These are phyloP conservation scores for Paraphaeosphaeria minitans DNA, from an alignment of 2,329 filamentous ascomycete genomes.

Conservation along the genomic window DNA sequence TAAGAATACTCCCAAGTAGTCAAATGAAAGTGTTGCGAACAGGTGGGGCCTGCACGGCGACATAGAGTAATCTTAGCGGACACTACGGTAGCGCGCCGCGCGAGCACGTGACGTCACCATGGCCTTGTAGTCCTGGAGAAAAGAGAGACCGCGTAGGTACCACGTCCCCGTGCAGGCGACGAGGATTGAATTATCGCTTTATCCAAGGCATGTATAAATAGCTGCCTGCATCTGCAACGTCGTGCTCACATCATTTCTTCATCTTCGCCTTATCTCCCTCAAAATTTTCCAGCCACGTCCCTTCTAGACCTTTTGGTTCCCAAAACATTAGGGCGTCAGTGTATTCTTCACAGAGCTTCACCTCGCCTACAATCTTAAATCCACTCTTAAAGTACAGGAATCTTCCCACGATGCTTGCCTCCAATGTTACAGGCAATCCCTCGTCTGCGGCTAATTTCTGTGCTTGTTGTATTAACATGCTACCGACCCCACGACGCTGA, in stretches of 20 bases:
- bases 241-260: neutral
- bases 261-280: slow-evolving; percentile 7
- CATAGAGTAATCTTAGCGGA: slow-evolving; percentile 1
- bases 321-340: slow-evolving; percentile 24
- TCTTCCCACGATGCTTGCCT: slow-evolving; percentile 22
- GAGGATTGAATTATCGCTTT: neutral
- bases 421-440: slow-evolving; percentile 24
- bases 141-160: too few species aligned
- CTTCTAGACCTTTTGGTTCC: slow-evolving; percentile 18
- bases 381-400: slow-evolving; percentile 27
- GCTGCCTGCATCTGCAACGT: neutral
- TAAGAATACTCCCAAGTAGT: neutral
- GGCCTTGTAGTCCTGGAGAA: too few species aligned
- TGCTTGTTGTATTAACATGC: slow-evolving; percentile 20
- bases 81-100: slow-evolving; percentile 1
- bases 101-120: slow-evolving; percentile 7
- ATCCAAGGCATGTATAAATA: neutral
- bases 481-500: slow-evolving; percentile 27
- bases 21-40: slow-evolving; percentile 1
- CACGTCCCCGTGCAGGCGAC: too few species aligned
- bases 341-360: slow-evolving; percentile 15
- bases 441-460: slow-evolving; percentile 23
- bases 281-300: slow-evolving; percentile 10
- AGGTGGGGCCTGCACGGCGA: neutral
- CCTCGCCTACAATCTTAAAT: slow-evolving; percentile 20